Conservation (phyloP, 2,329 filamentous ascomycete genomes). For the Xylaria sp. region DNA sequence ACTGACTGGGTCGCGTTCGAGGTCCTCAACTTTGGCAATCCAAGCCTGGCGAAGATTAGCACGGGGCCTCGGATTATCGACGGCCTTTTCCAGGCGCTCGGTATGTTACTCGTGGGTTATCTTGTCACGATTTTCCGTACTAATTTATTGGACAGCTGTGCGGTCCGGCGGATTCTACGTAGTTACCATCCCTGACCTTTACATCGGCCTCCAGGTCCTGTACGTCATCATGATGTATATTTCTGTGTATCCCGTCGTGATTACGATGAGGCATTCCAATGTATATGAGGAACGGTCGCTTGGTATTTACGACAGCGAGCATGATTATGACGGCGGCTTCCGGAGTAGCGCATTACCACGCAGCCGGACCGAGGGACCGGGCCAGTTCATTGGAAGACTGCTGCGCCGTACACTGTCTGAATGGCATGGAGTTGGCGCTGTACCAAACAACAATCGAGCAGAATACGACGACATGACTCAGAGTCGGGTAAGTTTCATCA, state of each 20-base stretch:
- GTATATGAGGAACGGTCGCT: conserved; percentile 70
- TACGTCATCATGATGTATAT: conserved; percentile 64
- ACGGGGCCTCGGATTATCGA: conserved; percentile 67
- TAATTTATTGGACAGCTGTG: conserved; percentile 57
- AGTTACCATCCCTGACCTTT: conserved; percentile 66
- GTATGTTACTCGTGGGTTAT: conserved; percentile 48
- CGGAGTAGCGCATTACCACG: conserved; percentile 36
- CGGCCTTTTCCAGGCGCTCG: conserved; percentile 72
- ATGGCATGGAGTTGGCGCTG: conserved; percentile 48
- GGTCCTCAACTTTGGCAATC: conserved; percentile 72
- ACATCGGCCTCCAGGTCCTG: conserved; percentile 60
- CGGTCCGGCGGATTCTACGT: conserved; percentile 75
- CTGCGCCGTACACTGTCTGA: conserved; percentile 42
- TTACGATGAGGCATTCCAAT: conserved; percentile 68
- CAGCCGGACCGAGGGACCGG: conserved; percentile 32
- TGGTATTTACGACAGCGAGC: conserved; percentile 56
- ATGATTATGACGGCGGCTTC: conserved; percentile 37
- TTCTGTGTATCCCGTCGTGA: conserved; percentile 61
- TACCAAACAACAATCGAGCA: conserved; percentile 28
- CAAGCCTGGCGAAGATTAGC: conserved; percentile 63
- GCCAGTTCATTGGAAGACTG: conserved; percentile 38
- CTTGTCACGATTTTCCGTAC: background rate
- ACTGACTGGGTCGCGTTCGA: conserved; percentile 75
- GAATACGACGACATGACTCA: conserved; percentile 37
- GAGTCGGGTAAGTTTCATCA: conserved; percentile 62